Conservation (phyloP, 2,329 filamentous ascomycete species). For the Aureobasidium sp. region DNA sequence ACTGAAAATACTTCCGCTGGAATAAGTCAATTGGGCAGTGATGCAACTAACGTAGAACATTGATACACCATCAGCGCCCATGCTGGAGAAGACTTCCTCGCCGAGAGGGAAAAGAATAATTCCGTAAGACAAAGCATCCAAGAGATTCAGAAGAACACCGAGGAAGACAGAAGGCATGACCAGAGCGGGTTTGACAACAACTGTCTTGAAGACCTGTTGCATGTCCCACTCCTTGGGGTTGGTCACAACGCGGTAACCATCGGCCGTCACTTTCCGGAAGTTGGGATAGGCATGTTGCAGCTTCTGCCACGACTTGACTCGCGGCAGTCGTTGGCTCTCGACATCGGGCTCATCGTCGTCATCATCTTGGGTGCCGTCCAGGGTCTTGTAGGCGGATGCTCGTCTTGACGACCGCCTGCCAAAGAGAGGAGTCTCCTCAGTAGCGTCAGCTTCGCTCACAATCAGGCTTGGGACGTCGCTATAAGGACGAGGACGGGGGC, state of each 20-base stretch:
- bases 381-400: conserved; percentile 17
- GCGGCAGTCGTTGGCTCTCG: conserved; percentile 27
- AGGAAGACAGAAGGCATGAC: conserved; percentile 89
- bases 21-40: conserved; percentile 91
- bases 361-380: conserved; percentile 8
- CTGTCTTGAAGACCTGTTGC: conserved; percentile 68
- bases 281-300: conserved; percentile 34
- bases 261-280: conserved; percentile 21
- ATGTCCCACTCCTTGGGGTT: conserved; percentile 79
- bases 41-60: conserved; percentile 99
- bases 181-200: conserved; percentile 71
- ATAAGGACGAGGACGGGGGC: conserved; percentile 3
- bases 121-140: conserved; percentile 95
- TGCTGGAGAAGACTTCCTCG: conserved; percentile 82
- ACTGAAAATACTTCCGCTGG: conserved; percentile 87
- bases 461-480: conserved; percentile 31
- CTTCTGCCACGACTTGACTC: conserved; percentile 32
- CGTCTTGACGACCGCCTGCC: neutral
- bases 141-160: conserved; percentile 88
- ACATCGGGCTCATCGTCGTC: conserved; percentile 24
- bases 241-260: conserved; percentile 39
- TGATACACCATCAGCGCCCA: conserved; percentile 94
- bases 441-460: conserved; percentile 29
- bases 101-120: conserved; percentile 90
- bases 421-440: conserved; percentile 42